Percentiles rank a stretch among this genome's conserved stretches.
Evolutionary conservation across 352 stramenopile species (phyloP).

Genomic region (Globisporangium recalcitrans): DNA sequence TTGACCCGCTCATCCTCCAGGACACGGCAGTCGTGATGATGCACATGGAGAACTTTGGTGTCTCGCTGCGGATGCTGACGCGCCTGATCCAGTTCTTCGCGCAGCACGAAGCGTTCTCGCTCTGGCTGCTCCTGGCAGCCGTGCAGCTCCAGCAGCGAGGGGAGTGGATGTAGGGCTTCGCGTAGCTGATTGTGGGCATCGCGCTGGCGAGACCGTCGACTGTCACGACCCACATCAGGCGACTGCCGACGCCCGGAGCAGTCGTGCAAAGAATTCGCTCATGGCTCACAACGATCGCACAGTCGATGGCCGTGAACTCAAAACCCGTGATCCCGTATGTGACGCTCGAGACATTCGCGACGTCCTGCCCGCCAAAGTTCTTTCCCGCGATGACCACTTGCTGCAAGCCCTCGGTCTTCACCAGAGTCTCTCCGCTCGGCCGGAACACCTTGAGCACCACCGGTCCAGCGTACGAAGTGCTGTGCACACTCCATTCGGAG

Average conservation of each 20-base stretch:
- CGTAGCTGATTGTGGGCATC: slow-evolving; percentile 56
- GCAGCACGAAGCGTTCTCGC: slow-evolving; percentile 32
- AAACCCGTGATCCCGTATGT: slow-evolving; percentile 47
- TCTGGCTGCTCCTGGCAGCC: slow-evolving; percentile 58
- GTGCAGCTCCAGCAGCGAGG: slow-evolving; percentile 55
- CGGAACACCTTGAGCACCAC: slow-evolving; percentile 53
- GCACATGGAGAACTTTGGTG: slow-evolving; percentile 43
- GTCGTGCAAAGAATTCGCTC: slow-evolving; percentile 50
- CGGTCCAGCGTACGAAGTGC: slow-evolving; percentile 49
- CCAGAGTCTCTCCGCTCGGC: slow-evolving; percentile 34
- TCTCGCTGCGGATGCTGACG: slow-evolving; percentile 46
- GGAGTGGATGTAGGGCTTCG: slow-evolving; percentile 43
- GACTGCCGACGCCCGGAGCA: slow-evolving; percentile 39
- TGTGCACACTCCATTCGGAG: slow-evolving; percentile 29
- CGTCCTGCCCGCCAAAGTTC: slow-evolving; percentile 41
- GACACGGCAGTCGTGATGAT: slow-evolving; percentile 62
- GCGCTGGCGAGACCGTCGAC: slow-evolving; percentile 45
- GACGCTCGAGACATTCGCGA: slow-evolving; percentile 30
- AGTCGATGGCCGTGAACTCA: slow-evolving; percentile 35
- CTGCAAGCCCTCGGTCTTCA: slow-evolving; percentile 45
- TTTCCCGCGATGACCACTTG: slow-evolving; percentile 52
- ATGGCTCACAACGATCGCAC: slow-evolving; percentile 41
- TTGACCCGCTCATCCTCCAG: slow-evolving; percentile 48
- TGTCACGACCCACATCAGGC: slow-evolving; percentile 50
- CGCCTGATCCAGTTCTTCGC: slow-evolving; percentile 60